Evolutionary conservation across 176 grass and related monocot genomes (phyloP), one percentile per base, ranked within the genome.

Genomic region (Triticum timopheevii): DNA sequence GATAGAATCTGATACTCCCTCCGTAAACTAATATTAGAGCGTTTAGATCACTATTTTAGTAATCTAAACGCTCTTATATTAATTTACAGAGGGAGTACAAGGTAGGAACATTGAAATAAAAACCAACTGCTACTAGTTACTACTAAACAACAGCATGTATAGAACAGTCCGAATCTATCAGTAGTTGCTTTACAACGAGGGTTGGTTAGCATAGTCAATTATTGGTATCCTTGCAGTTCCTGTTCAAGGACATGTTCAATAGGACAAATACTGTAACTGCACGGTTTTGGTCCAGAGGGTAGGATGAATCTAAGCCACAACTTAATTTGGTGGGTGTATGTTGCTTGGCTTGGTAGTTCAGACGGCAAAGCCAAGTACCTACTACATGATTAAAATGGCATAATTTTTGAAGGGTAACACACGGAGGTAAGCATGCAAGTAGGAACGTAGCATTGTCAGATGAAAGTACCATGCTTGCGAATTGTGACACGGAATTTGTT

Each of bases 251-350:
- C 30, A 77, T 38, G 20, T 66, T 61, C 22, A 38, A 85, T 65
- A 15, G 12, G 4, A 76, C 13, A 77, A 22, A 52, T 65, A 47
- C 73, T 20, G 11, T 36, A 36, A n/a, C 15, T 52, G 7, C 27
- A 17, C 23, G 39, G 11, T 64, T 39, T 22, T 79, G 59, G 63
- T 74, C 66, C 11, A 59, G 59, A 80, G 68, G 59, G 9, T 13
- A 35, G 75, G 20, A 78, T 23, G 10, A 78, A 65, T 70, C 12
- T 54, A 52, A 24, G 33, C 3, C 12, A 86, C 74, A 34, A 77
- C 28, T 77, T 71, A 33, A 54, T 86, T 82, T 72, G 42, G 23
- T 78, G 54, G 71, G 9, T 71, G 17, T 15, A 56, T 73, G 40
- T 63, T 36, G 8, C 31, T 84, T 56, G 65, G 65, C 61, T 15